These are phyloP conservation scores for Nemania diffusa DNA, from an alignment of 2,329 filamentous ascomycete species.

Conservation along the genomic window DNA sequence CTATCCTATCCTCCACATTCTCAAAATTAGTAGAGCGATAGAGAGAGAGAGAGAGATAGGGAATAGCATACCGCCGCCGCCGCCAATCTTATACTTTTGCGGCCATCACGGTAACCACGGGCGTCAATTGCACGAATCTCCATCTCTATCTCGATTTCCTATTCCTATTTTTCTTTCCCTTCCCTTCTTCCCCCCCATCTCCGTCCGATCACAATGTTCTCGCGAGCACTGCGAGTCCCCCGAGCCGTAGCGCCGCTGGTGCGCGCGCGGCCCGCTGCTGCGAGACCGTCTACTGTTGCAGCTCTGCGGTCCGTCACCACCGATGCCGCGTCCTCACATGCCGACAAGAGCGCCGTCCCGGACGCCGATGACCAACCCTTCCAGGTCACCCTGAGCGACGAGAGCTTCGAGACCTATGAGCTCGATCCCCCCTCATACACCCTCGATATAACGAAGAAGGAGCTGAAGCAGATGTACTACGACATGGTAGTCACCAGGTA, in stretches of 20 bases:
- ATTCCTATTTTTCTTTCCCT: conserved; percentile 10
- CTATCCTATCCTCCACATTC: background rate
- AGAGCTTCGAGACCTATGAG: conserved; percentile 99
- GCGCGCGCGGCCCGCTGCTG: conserved; percentile 54
- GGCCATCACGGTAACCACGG: background rate
- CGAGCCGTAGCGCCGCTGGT: conserved; percentile 67
- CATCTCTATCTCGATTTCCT: no score
- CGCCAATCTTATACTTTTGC: conserved; percentile 27
- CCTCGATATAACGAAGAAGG: conserved; percentile 93
- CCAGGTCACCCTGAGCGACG: conserved; percentile 90
- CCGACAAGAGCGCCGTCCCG: conserved; percentile 76
- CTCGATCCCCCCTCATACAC: conserved; percentile 95
- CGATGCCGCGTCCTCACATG: conserved; percentile 90
- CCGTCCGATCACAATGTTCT: conserved; percentile 69
- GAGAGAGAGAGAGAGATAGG: conserved; percentile 6
- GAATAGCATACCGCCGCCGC: conserved; percentile 18
- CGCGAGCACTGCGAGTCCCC: conserved; percentile 72
- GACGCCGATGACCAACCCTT: conserved; percentile 84
- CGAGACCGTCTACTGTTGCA: conserved; percentile 56
- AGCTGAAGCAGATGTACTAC: conserved; percentile 98
- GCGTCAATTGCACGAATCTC: background rate
- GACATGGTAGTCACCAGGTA: conserved; percentile 97
- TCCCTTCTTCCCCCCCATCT: background rate
- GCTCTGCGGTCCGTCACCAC: conserved; percentile 87
- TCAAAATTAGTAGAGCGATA: conserved; percentile 1